Conservation (phyloP, 768 basidiomycete genomes). For the Cystofilobasidium capitatum region DNA sequence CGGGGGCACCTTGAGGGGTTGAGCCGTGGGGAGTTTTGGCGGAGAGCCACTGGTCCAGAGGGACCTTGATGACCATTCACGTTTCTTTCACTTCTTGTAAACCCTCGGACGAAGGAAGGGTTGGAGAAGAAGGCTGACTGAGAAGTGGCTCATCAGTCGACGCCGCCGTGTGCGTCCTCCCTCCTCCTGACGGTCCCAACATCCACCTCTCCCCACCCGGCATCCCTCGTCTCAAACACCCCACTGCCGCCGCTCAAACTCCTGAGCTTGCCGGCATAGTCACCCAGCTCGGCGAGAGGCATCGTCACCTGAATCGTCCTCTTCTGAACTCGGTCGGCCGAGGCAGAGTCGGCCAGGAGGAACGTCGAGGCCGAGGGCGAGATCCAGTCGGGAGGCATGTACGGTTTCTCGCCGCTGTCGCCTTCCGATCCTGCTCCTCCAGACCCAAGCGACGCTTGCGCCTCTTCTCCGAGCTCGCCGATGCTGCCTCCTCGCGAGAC, state of each 20-base stretch:
- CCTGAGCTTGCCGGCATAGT: constrained; percentile 67
- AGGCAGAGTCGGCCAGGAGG: constrained; percentile 32
- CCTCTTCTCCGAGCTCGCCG: constrained; percentile 53
- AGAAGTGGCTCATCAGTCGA: constrained; percentile 4
- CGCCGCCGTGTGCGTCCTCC: constrained; percentile 39
- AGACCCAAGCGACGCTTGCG: constrained; percentile 34
- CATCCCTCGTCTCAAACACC: constrained; percentile 63
- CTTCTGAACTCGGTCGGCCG: constrained; percentile 44
- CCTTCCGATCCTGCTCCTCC: neutral
- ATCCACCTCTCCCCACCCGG: constrained; percentile 57
- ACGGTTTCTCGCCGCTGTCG: constrained; percentile 52
- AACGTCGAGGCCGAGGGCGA: constrained; percentile 55
- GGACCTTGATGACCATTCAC: too few species aligned
- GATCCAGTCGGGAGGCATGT: constrained; percentile 63
- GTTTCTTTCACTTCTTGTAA: neutral
- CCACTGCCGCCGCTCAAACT: constrained; percentile 76
- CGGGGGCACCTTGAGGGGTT: too few species aligned
- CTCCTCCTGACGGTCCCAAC: constrained; percentile 52
- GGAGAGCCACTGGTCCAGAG: too few species aligned
- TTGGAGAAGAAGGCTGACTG: too few species aligned
- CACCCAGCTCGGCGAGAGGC: constrained; percentile 70
- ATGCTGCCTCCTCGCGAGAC: constrained; percentile 75
- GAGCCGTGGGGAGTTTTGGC: too few species aligned
- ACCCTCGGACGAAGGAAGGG: neutral
- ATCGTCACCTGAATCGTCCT: constrained; percentile 63